These are phyloP conservation scores for Cudoniella acicularis DNA, from an alignment of 495 filamentous ascomycete genomes.

Conservation along the genomic window DNA sequence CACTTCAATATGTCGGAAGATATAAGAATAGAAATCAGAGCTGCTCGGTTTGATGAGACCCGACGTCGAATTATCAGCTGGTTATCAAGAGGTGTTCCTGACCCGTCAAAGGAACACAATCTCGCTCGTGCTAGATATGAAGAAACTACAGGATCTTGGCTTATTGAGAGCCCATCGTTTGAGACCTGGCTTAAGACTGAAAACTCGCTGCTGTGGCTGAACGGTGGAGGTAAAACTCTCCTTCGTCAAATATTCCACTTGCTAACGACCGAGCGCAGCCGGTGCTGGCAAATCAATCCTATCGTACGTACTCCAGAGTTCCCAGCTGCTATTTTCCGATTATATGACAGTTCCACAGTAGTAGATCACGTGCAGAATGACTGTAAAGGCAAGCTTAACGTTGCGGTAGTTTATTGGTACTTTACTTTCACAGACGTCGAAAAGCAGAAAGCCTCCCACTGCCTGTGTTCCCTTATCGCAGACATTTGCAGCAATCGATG, in stretches of 20 bases:
- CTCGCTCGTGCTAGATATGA: slow-evolving; percentile 12
- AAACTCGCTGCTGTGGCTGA: slow-evolving; percentile 29
- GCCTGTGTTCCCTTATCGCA: slow-evolving; percentile 3
- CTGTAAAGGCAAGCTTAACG: neutral
- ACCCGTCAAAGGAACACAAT: slow-evolving; percentile 24
- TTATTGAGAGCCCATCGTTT: slow-evolving; percentile 23
- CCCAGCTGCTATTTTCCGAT: slow-evolving; percentile 11
- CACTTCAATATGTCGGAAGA: neutral
- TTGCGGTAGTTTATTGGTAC: slow-evolving; percentile 25
- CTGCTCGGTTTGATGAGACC: neutral
- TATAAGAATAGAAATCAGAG: neutral
- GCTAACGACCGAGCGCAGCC: neutral
- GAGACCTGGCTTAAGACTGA: slow-evolving; percentile 21
- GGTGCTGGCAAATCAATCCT: slow-evolving; percentile 7
- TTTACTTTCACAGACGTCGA: slow-evolving; percentile 30
- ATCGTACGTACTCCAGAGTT: slow-evolving; percentile 24
- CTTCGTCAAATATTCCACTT: neutral
- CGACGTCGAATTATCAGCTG: neutral
- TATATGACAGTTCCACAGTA: slow-evolving; percentile 24
- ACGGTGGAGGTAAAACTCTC: slow-evolving; percentile 28
- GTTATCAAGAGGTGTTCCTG: slow-evolving; percentile 6
- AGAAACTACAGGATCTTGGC: slow-evolving; percentile 28
- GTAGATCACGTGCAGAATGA: slow-evolving; percentile 21
- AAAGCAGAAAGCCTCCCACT: slow-evolving; percentile 16
- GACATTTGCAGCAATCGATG: slow-evolving; percentile 3